A percentile compares a stretch with the other conserved stretches of the same genome.
Conservation (phyloP, 768 basidiomycete species). For the Pleurotus tuoliensis region DNA sequence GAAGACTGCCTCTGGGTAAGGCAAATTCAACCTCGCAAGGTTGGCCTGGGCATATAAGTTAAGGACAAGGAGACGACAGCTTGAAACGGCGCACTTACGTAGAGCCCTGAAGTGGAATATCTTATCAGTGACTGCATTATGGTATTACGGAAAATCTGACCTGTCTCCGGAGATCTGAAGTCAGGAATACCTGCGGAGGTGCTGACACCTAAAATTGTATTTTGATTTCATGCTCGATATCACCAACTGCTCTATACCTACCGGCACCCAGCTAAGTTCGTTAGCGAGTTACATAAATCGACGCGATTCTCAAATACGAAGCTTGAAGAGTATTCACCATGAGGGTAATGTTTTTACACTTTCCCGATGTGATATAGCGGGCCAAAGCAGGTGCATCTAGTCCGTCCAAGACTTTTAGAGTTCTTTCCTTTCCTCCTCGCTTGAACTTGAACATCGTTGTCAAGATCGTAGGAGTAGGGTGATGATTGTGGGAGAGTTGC, state of each 20-base stretch:
- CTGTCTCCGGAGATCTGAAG: conserved; percentile 84
- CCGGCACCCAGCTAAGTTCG: conserved; percentile 60
- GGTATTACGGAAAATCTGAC: conserved; percentile 30
- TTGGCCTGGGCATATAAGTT: conserved; percentile 50
- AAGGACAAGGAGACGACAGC: not conserved
- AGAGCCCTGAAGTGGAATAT: conserved; percentile 38
- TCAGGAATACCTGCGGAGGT: conserved; percentile 87
- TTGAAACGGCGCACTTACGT: conserved; percentile 32
- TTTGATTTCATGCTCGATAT: too few relatives aligned
- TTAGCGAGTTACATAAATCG: not conserved
- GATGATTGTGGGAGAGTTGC: too few relatives aligned
- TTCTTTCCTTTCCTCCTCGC: not conserved
- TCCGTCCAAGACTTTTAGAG: conserved; percentile 23
- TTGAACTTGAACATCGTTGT: too few relatives aligned
- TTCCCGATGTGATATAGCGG: conserved; percentile 63
- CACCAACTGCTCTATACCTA: conserved; percentile 22
- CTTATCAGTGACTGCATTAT: not conserved
- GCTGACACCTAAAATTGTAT: conserved; percentile 50
- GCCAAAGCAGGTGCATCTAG: conserved; percentile 38
- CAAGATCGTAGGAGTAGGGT: too few relatives aligned
- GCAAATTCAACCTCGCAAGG: conserved; percentile 70
- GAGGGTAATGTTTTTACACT: conserved; percentile 65
- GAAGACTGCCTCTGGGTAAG: conserved; percentile 95
- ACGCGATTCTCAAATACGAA: not conserved
- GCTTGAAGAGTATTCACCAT: conserved; percentile 50